These are phyloP conservation scores for Wallacemonas collosoma DNA, from an alignment of 208 protist genomes.

Conservation along the genomic window DNA sequence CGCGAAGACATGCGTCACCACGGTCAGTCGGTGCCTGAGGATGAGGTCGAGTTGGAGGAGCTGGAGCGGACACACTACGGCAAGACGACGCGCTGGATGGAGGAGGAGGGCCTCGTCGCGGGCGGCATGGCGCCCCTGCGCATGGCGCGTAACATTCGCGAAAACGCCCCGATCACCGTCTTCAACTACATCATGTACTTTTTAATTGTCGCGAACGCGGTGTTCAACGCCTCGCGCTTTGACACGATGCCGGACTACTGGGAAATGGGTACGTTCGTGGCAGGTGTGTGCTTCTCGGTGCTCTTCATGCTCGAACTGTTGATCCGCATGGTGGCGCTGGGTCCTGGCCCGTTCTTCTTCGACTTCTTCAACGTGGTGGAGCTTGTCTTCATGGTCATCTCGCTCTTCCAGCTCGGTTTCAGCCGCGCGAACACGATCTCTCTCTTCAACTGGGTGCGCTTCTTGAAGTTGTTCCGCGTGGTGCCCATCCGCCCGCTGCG, in stretches of 20 bases:
- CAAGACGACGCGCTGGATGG: conserved; percentile 41
- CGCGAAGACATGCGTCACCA: conserved; percentile 37
- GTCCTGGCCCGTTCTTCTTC: conserved; percentile 72
- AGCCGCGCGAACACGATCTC: conserved; percentile 75
- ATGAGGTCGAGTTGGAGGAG: conserved; percentile 42
- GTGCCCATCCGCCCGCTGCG: conserved; percentile 60
- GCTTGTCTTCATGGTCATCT: conserved; percentile 69
- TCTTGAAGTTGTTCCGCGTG: conserved; percentile 75
- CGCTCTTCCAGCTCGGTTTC: conserved; percentile 91
- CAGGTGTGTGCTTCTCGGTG: conserved; percentile 75
- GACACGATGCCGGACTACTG: conserved; percentile 80
- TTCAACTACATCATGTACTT: conserved; percentile 78
- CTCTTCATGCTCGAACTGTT: conserved; percentile 88
- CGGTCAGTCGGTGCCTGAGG: conserved; percentile 29
- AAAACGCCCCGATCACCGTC: conserved; percentile 80
- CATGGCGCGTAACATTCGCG: conserved; percentile 87
- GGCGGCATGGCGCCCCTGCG: conserved; percentile 68
- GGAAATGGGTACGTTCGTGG: conserved; percentile 72
- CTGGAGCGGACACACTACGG: conserved; percentile 1
- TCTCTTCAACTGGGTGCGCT: conserved; percentile 90
- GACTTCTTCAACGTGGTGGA: conserved; percentile 84
- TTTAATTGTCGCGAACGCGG: conserved; percentile 84
- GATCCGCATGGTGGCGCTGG: conserved; percentile 79
- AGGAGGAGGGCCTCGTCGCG: conserved; percentile 40
- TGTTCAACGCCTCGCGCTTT: conserved; percentile 87